Conservation (phyloP, 225 moss, liverwort and hornwort species). For the Climacium dendroides region DNA sequence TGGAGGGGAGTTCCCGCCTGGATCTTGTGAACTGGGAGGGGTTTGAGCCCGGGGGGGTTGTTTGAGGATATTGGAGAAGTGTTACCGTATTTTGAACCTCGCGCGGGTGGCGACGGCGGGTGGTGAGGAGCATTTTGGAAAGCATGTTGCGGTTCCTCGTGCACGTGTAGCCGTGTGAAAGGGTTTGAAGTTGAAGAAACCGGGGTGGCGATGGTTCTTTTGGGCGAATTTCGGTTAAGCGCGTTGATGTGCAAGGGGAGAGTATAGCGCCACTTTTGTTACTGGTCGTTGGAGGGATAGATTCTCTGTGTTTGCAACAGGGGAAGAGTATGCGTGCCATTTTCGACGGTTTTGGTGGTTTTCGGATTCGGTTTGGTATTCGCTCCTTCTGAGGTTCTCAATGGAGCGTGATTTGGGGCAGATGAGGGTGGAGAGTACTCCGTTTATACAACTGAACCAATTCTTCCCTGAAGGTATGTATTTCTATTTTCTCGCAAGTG, state of each 20-base stretch:
- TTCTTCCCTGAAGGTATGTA: conserved; percentile 66
- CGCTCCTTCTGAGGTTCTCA: not conserved
- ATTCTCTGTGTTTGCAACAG: not conserved
- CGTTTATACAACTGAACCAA: conserved; percentile 48
- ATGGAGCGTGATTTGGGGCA: conserved; percentile 40
- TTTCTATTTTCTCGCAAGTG: not conserved
- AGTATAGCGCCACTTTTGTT: not conserved
- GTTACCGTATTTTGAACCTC: not conserved
- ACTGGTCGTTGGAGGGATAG: not conserved
- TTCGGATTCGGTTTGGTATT: not conserved
- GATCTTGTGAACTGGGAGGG: not conserved
- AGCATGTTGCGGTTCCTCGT: not conserved
- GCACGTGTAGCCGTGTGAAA: too few relatives aligned
- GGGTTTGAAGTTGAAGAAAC: not conserved
- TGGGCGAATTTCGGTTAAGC: not conserved
- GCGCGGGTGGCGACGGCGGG: not conserved
- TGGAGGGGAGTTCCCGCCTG: not conserved
- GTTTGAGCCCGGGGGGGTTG: not conserved
- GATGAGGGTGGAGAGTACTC: conserved; percentile 16
- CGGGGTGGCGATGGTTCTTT: not conserved
- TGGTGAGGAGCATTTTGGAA: not conserved
- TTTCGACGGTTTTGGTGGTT: not conserved
- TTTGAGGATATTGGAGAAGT: not conserved
- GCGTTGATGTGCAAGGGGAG: not conserved
- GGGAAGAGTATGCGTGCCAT: not conserved